phyloP scores from a whole-genome alignment of 805 yeast species.

The Metschnikowia reukaufii region DNA sequence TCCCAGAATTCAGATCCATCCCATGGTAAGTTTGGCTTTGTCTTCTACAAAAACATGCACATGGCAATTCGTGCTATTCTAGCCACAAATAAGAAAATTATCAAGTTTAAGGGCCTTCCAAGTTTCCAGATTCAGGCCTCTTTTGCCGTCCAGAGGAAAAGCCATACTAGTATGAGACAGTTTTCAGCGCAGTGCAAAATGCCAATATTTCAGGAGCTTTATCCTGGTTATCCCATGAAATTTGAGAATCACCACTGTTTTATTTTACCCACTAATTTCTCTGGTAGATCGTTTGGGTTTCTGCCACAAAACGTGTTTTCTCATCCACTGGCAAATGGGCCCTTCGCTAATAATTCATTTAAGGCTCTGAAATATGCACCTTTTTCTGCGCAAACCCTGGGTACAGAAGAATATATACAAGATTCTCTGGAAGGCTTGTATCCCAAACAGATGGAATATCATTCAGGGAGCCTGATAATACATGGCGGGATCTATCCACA shows the following conservation, averaged over 20 bases:
- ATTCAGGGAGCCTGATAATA: neutral
- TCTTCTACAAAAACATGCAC: conserved; percentile 56
- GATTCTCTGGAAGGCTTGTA: neutral
- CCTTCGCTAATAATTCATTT: no score
- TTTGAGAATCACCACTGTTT: no score
- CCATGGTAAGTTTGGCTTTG: conserved; percentile 50
- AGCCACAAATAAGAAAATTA: conserved; percentile 47
- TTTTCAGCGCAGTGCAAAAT: neutral
- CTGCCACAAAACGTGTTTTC: no score
- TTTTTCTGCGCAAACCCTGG: no score
- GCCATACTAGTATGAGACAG: neutral
- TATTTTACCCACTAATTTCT: no score
- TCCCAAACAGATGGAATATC: neutral
- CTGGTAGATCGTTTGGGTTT: no score
- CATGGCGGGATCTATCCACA: neutral
- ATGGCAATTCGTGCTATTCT: conserved; percentile 65
- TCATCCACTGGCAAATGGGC: no score
- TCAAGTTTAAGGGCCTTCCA: conserved; percentile 20
- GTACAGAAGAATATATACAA: no score
- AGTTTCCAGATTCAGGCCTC: conserved; percentile 34
- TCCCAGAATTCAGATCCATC: conserved; percentile 16
- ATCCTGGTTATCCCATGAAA: no score
- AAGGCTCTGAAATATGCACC: no score
- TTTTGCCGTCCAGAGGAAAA: conserved; percentile 40
- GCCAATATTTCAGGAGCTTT: no score